Percentiles rank a stretch among this genome's conserved stretches.
Evolutionary conservation across 164 flowering plant genomes (phyloP).

Genomic region (Stephania yunnanensis): DNA sequence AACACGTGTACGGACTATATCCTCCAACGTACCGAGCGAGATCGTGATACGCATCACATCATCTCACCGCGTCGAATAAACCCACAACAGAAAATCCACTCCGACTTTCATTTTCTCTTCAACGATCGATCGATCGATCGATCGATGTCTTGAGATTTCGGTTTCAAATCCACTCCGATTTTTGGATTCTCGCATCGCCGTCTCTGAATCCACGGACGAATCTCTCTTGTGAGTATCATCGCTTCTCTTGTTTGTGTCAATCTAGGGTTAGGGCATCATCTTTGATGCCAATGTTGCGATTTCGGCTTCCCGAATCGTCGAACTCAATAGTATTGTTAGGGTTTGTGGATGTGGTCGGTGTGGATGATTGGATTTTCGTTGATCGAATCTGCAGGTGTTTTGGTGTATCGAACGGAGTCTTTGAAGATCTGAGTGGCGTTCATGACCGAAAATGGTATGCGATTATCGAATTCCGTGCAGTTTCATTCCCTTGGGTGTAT

Average conservation of each 20-base stretch:
- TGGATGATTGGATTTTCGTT: background rate
- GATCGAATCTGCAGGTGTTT: background rate
- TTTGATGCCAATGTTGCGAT: background rate
- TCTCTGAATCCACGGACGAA: background rate
- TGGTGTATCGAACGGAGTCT: too few relatives aligned
- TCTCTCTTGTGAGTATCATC: background rate
- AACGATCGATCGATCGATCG: too few relatives aligned
- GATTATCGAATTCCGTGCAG: too few relatives aligned
- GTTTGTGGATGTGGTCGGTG: background rate
- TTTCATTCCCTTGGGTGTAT: too few relatives aligned
- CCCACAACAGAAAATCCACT: too few relatives aligned
- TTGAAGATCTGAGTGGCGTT: too few relatives aligned
- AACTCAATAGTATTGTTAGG: background rate
- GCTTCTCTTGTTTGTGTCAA: background rate
- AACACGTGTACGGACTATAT: too few relatives aligned
- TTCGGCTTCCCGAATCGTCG: background rate
- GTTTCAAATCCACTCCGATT: background rate
- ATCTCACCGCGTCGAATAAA: too few relatives aligned
- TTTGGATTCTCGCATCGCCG: background rate
- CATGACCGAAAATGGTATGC: too few relatives aligned
- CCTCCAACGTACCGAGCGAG: too few relatives aligned
- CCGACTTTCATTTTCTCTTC: too few relatives aligned
- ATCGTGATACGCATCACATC: too few relatives aligned
- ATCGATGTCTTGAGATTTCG: background rate
- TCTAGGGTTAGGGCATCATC: conserved; percentile 1